These are phyloP conservation scores for Exophiala bonariae DNA, from an alignment of 2,329 filamentous ascomycete species.

Conservation along the genomic window DNA sequence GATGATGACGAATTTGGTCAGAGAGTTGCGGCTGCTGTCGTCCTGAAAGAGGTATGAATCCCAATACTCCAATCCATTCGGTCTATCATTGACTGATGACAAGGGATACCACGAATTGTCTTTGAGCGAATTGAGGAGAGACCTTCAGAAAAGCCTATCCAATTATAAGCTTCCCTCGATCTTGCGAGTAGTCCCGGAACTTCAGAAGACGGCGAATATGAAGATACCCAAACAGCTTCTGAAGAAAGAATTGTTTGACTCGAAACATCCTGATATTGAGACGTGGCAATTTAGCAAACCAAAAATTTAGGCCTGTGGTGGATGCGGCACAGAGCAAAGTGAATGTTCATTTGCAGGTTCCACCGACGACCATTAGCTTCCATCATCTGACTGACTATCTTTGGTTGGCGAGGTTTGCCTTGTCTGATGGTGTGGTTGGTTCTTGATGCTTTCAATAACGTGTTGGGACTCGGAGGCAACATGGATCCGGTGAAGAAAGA, in stretches of 20 bases:
- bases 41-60: conserved; percentile 10
- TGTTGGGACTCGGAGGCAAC: too few relatives aligned
- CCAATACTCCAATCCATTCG: not conserved
- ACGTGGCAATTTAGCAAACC: not conserved
- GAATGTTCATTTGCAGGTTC: too few relatives aligned
- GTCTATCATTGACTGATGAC: not conserved
- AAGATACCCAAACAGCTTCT: not conserved
- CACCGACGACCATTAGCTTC: too few relatives aligned
- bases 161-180: conserved; percentile 21
- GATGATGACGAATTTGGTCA: conserved; percentile 50
- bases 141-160: not conserved
- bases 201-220: not conserved
- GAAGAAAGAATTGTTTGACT: not conserved
- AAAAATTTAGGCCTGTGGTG: too few relatives aligned
- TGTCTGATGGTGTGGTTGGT: too few relatives aligned
- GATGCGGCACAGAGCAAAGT: too few relatives aligned
- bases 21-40: conserved; percentile 45
- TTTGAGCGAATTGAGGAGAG: not conserved
- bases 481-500: too few relatives aligned
- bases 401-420: too few relatives aligned
- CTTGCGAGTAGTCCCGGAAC: conserved; percentile 6
- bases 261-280: not conserved
- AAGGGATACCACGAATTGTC: conserved; percentile 4
- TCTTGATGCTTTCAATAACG: too few relatives aligned
- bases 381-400: too few relatives aligned